Evolutionary conservation across 768 basidiomycete genomes (phyloP), one percentile per base, ranked within the genome.

Genomic region (Porphyrellus cyaneotinctus): DNA sequence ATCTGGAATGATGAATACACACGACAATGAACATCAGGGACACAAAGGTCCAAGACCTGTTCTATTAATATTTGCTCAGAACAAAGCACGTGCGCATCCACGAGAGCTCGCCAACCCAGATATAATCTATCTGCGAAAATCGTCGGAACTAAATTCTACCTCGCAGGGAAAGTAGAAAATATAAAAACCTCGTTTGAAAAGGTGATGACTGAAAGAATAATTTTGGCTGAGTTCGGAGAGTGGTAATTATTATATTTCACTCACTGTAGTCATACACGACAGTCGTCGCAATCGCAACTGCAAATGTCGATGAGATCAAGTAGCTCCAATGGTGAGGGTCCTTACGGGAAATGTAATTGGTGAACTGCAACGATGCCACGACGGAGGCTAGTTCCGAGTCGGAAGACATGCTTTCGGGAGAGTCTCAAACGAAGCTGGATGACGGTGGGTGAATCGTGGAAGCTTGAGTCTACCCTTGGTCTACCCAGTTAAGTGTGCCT

Each of bases 111-210:
- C 63, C 24, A 22, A 64, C 63, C 63, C 64, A 64, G 14, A 64
- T 22, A 37, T 45, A 54, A 12, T 39, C 24, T 48, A 59, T 36
- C 63, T 61, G 42, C 6, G 12, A 18, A 38, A 17, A 6, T 13
- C 11, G 9, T 64, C 43, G 20, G 8, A 12, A 33, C 32, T 9
- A 4, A 13, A 33, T 33, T 12, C 28, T 11, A 20, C n/a, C n/a
- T n/a, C n/a, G 18, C 2, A 43, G 17, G 15, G 6, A 11, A 22
- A 28, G 28, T 11, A 48, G 17, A 31, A 28, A 12, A 43, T 11
- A 24, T 4, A 37, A 26, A 15, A 26, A 65, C 56, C 63, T 65
- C 63, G 12, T 43, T 47, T 3, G 53, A n/a, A 35, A 65, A 47
- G 0, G 56, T 47, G 14, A 65, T 30, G 23, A 55, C 64, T 65